These are phyloP conservation scores for Fusarium redolens DNA, from an alignment of 2,329 filamentous ascomycete species.

Conservation along the genomic window DNA sequence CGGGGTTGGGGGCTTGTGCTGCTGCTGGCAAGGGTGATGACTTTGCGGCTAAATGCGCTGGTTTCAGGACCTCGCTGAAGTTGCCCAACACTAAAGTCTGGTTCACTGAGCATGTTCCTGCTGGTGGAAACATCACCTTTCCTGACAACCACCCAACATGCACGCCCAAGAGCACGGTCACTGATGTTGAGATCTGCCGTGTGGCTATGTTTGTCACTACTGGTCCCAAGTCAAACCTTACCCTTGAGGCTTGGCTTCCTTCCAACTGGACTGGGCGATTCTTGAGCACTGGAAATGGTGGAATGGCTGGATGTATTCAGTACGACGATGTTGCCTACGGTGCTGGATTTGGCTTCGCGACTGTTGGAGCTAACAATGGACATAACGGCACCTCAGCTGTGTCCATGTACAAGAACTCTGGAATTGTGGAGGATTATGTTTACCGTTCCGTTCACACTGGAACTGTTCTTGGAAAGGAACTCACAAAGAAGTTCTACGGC, in stretches of 20 bases:
- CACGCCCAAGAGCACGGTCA: constrained; percentile 21
- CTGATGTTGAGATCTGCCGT: constrained; percentile 30
- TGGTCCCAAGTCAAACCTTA: constrained; percentile 37
- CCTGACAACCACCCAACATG: constrained; percentile 31
- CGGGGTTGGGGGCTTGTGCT: constrained; percentile 12
- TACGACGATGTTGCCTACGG: constrained; percentile 53
- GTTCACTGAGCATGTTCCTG: constrained; percentile 33
- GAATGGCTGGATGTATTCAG: constrained; percentile 59
- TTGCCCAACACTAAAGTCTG: constrained; percentile 33
- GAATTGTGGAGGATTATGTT: constrained; percentile 25
- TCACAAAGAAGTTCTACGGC: constrained; percentile 56
- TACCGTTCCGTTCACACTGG: constrained; percentile 37
- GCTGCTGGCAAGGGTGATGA: constrained; percentile 3
- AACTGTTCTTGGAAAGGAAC: constrained; percentile 26
- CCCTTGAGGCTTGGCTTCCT: constrained; percentile 60
- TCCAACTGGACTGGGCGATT: constrained; percentile 60
- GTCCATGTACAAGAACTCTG: constrained; percentile 22
- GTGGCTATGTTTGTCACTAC: constrained; percentile 32
- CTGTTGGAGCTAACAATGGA: constrained; percentile 60
- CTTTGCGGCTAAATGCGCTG: constrained; percentile 30
- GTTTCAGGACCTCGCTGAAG: constrained; percentile 20
- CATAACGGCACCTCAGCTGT: constrained; percentile 29
- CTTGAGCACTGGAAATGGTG: constrained; percentile 62
- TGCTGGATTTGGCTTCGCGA: constrained; percentile 55
- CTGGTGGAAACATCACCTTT: constrained; percentile 25